Base-by-base conservation (phyloP, 176 grass and related monocot genomes). In the Lolium multiflorum region DNA sequence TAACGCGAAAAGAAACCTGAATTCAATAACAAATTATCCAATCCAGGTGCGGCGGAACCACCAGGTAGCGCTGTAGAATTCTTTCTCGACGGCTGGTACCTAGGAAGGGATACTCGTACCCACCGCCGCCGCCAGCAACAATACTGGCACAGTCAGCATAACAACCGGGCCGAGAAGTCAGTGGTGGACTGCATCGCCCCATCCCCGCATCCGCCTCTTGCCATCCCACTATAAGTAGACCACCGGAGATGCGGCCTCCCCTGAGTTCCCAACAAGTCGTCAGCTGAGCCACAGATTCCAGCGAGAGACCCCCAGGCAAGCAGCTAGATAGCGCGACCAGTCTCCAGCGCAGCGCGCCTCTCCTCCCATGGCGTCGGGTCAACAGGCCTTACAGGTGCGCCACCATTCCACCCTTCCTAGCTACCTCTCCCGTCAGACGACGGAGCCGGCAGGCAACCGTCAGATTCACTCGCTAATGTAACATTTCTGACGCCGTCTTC, bases 361-460 rank as follows among this genome's bases (percentile, higher is more conserved):
- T 15, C 51, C 17, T 18, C 14, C 55, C 64, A 90, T 90, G 89
- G 89, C 89, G 78, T 81, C 89, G 48, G 81, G 70, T 59, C 66
- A 87, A 58, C 69, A 76, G 48, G 76, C 48, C 69, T 5, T 74
- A 52, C 76, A 89, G 88, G 88, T 85, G 60, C 63, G 46, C 55
- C 55, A 16, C 43, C 54, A 24, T 72, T 68, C 4, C 21, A 3
- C 11, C 15, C 9, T 18, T 56, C 15, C 51, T 54, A 10, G 2
- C 11, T 16, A 7, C 1, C 49, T 78, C 55, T 54, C 18, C 16
- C 39, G 9, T 79, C 56, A 37, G 38, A 14, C 10, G 52, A 50
- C 52, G 24, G 73, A 18, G 52, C 1, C 46, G 71, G 28, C 51
- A 17, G 20, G 3, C 41, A 43, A 35, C 11, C 25, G 13, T 69